Percentiles rank a stretch among this genome's conserved stretches.
Conservation (phyloP, 129 eudicot species). For the Chrysanthemum lavandulifolium region DNA sequence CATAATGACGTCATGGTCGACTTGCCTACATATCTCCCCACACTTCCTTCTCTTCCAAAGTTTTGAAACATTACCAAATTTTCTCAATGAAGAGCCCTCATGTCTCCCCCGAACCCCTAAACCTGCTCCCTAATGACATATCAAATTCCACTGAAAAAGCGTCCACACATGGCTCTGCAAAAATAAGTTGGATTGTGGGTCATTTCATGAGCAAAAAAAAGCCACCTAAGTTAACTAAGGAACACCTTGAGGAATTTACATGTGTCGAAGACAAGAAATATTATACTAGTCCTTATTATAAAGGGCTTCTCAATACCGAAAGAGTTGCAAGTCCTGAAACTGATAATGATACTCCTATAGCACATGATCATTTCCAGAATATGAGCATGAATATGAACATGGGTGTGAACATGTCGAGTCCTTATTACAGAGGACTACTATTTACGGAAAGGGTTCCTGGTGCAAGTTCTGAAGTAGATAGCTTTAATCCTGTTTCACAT, state of each 20-base stretch:
- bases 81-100: slow-evolving; percentile 36
- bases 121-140: slow-evolving; percentile 2
- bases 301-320: slow-evolving; percentile 37
- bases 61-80: slow-evolving; percentile 27
- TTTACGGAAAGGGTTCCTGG: slow-evolving; percentile 22
- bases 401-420: slow-evolving; percentile 10
- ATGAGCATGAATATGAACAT: neutral
- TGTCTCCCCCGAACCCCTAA: slow-evolving; percentile 33
- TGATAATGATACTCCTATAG: slow-evolving; percentile 20
- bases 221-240: slow-evolving; percentile 30
- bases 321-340: slow-evolving; percentile 25
- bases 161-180: slow-evolving; percentile 15
- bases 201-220: slow-evolving; percentile 14
- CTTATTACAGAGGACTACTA: slow-evolving; percentile 35
- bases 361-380: slow-evolving; percentile 21
- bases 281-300: slow-evolving; percentile 37
- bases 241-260: slow-evolving; percentile 29
- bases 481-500: slow-evolving; percentile 11
- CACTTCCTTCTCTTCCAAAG: slow-evolving; percentile 31
- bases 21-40: slow-evolving; percentile 10
- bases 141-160: neutral
- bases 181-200: slow-evolving; percentile 4
- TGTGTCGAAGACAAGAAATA: slow-evolving; percentile 25
- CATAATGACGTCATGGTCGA: neutral
- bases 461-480: slow-evolving; percentile 34